These are phyloP conservation scores for Colletotrichum somersetense DNA, from an alignment of 2,329 filamentous ascomycete species.

Conservation along the genomic window DNA sequence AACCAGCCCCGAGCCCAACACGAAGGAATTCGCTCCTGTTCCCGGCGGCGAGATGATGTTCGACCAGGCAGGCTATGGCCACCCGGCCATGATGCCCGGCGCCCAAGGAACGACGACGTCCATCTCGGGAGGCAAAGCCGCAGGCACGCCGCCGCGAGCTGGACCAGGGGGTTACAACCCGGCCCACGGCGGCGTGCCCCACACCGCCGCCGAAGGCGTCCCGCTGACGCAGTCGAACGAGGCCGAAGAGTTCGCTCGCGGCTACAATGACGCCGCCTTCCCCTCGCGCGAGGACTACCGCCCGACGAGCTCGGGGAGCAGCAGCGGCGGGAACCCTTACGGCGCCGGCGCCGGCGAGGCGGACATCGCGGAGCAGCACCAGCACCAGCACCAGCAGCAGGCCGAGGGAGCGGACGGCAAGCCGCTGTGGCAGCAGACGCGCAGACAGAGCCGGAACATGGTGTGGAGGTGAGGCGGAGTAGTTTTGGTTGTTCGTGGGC, in stretches of 20 bases:
- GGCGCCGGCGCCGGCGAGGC: conserved; percentile 29
- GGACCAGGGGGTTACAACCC: conserved; percentile 32
- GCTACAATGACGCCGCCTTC: conserved; percentile 57
- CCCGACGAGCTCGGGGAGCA: conserved; percentile 42
- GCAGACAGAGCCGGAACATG: conserved; percentile 61
- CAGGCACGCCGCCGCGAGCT: conserved; percentile 3
- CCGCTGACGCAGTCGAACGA: conserved; percentile 55
- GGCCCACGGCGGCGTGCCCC: conserved; percentile 45
- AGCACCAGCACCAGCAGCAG: neutral
- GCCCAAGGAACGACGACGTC: conserved; percentile 40
- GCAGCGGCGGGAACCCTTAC: conserved; percentile 10
- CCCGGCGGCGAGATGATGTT: conserved; percentile 35
- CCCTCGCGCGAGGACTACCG: conserved; percentile 54
- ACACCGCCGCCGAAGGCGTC: conserved; percentile 52
- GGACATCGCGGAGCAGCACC: no score
- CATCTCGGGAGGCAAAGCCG: conserved; percentile 33
- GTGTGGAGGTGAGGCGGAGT: conserved; percentile 58
- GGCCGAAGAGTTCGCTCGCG: conserved; percentile 60
- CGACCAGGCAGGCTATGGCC: conserved; percentile 38
- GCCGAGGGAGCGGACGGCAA: conserved; percentile 48
- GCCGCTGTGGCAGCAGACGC: conserved; percentile 68
- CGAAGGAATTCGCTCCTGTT: conserved; percentile 48
- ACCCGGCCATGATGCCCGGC: conserved; percentile 41
- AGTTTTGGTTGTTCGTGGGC: no score
- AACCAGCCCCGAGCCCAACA: conserved; percentile 48